phyloP scores from a whole-genome alignment of 257 asterid genomes.

The Nemophila menziesii region DNA sequence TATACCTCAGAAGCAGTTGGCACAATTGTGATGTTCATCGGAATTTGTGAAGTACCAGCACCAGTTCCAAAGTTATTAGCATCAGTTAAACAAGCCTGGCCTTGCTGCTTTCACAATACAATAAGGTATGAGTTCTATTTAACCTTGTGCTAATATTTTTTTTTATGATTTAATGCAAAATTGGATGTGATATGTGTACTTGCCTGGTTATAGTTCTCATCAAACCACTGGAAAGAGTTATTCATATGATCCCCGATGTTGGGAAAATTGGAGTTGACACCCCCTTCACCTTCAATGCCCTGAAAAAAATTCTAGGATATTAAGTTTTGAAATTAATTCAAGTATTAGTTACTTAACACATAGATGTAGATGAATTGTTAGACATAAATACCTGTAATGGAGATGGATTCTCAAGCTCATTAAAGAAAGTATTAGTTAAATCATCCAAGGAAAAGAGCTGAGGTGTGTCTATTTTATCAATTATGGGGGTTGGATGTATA shows the following conservation, averaged over 20 bases:
- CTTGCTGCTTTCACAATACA: not conserved
- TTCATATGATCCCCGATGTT: not conserved
- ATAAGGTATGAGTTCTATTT: not conserved
- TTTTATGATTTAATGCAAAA: no score
- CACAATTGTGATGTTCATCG: not conserved
- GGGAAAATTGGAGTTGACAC: not conserved
- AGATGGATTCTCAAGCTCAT: slow-evolving; percentile 2
- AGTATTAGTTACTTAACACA: no score
- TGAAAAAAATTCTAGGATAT: not conserved
- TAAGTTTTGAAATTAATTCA: no score
- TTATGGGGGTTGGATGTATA: not conserved
- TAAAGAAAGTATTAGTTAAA: slow-evolving; percentile 3
- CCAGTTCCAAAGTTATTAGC: not conserved
- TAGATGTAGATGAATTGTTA: not conserved
- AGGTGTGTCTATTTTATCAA: not conserved
- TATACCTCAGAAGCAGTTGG: not conserved
- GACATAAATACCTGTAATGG: not conserved
- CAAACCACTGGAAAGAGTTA: not conserved
- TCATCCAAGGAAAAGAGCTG: not conserved
- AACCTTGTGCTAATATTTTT: no score
- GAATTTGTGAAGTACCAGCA: not conserved
- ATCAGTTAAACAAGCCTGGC: not conserved
- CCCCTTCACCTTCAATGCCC: not conserved
- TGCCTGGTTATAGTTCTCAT: not conserved
- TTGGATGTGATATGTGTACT: not conserved